Evolutionary conservation across 306 rosid species (phyloP).

Genomic region (Corylus avellana): DNA sequence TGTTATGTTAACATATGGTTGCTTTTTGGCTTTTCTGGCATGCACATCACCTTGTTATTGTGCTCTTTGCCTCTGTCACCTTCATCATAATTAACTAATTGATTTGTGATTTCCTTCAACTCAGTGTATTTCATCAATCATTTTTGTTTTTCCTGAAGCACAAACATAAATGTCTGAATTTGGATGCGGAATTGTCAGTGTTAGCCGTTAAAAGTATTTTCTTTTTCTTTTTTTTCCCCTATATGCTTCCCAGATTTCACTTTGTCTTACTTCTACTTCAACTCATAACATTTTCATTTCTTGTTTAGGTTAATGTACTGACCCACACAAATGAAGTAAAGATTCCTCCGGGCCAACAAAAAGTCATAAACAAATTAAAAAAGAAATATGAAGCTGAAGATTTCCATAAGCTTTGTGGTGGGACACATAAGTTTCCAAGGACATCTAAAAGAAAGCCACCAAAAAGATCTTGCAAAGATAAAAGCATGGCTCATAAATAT

Average conservation of each 20-base stretch:
- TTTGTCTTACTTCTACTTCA: constrained; percentile 19
- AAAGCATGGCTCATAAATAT: constrained; percentile 22
- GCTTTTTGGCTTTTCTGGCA: background rate
- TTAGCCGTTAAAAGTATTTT: background rate
- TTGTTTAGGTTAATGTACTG: constrained; percentile 63
- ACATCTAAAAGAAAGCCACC: constrained; percentile 5
- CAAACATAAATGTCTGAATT: background rate
- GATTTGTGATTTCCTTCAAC: background rate
- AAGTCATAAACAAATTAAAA: constrained; percentile 41
- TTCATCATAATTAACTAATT: background rate
- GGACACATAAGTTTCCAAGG: constrained; percentile 13
- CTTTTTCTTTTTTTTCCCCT: background rate
- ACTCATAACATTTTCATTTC: constrained; percentile 15
- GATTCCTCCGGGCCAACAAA: constrained; percentile 36
- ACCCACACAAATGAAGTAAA: constrained; percentile 55
- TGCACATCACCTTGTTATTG: background rate
- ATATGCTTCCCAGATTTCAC: background rate
- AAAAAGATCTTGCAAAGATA: constrained; percentile 7
- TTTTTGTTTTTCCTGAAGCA: background rate
- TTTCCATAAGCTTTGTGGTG: constrained; percentile 31
- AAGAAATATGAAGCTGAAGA: constrained; percentile 43
- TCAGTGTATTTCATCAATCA: background rate
- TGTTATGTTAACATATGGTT: constrained; percentile 9
- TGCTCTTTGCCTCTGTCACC: background rate
- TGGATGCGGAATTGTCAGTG: background rate